These are phyloP conservation scores for Fusarium globosum DNA, from an alignment of 2,329 filamentous ascomycete species.

Conservation along the genomic window DNA sequence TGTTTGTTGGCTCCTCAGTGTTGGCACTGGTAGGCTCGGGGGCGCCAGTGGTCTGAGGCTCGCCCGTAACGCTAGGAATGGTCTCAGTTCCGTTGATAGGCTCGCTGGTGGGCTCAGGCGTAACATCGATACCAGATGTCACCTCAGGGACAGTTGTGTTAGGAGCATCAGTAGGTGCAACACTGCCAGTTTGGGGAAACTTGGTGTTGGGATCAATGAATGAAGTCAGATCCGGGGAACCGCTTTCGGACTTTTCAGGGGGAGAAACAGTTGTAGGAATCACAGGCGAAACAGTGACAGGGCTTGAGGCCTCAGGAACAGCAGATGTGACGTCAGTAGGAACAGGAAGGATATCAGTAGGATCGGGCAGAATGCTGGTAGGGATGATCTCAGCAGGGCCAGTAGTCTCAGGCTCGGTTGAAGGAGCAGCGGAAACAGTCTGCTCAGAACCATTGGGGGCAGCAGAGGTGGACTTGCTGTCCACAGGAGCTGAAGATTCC, in stretches of 20 bases:
- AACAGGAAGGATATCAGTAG: slow-evolving; percentile 14
- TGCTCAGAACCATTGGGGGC: slow-evolving; percentile 14
- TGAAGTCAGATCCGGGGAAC: slow-evolving; percentile 19
- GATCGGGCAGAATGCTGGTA: slow-evolving; percentile 22
- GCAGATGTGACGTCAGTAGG: slow-evolving; percentile 17
- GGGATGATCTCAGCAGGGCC: slow-evolving; percentile 11
- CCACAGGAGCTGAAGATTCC: slow-evolving; percentile 12
- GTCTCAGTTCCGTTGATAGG: slow-evolving; percentile 23
- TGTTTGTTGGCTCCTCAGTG: slow-evolving; percentile 5
- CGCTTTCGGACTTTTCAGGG: slow-evolving; percentile 8
- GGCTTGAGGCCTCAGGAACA: slow-evolving; percentile 21
- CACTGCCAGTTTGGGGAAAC: slow-evolving; percentile 7
- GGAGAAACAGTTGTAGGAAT: slow-evolving; percentile 12
- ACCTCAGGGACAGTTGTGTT: slow-evolving; percentile 19
- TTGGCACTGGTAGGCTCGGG: neutral
- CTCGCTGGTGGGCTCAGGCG: slow-evolving; percentile 24
- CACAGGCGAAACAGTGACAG: slow-evolving; percentile 21
- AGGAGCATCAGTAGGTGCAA: slow-evolving; percentile 18
- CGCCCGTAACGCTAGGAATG: neutral
- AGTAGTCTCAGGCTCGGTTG: slow-evolving; percentile 30
- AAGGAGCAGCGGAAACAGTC: slow-evolving; percentile 22
- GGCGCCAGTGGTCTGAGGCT: slow-evolving; percentile 25
- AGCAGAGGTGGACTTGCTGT: slow-evolving; percentile 17
- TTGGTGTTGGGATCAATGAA: slow-evolving; percentile 28
- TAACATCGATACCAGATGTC: slow-evolving; percentile 11